Base-by-base conservation (phyloP, 192 early-diverging fungal species). In the Chytriomyces sp. region DNA sequence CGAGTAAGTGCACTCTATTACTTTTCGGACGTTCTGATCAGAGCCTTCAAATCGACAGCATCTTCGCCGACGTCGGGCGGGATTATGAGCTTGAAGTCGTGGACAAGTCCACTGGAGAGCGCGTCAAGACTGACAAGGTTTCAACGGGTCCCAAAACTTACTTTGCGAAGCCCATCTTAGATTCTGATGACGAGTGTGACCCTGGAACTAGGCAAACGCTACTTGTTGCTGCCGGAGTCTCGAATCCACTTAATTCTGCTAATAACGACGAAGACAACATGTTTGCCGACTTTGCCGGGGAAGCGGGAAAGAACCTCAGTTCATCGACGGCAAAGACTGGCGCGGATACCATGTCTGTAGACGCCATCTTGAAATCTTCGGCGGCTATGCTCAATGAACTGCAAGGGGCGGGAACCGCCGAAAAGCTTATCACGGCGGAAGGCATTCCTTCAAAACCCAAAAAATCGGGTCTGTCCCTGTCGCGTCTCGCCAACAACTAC, bases 21-120 rank as follows among this genome's bases (percentile, higher is more conserved):
- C 36, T 33, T 34, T 56, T 5, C 31, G 25, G 32, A 25, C 17
- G 17, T 33, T 17, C 25, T 53, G 41, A 25, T 66, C 0, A 26
- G n/a, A 28, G 19, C 26, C 32, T 65, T 17, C 22, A 22, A 30
- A 64, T 34, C 14, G 7, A 65, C 38, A 79, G 80, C 77, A 96
- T 96, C 31, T 96, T 96, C 87, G 91, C 86, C 5, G 94, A 93
- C 61, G 94, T 81, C 5, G 95, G 93, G 1, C 71, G 86, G 3
- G 90, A 93, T 41, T 96, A 96, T 68, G 67, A 76, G 14, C 74
- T 93, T 1, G 83, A 89, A n/a, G 84, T 71, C n/a, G 57, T 59
- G 33, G 76, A 76, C 14, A 73, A 68, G 37, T 34, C 34, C 3
- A 62, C n/a, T 25, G 26, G 40, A 30, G 62, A 39, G 64, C 58